Conservation (phyloP, 2,329 filamentous ascomycete genomes). For the Trichoderma sp. region DNA sequence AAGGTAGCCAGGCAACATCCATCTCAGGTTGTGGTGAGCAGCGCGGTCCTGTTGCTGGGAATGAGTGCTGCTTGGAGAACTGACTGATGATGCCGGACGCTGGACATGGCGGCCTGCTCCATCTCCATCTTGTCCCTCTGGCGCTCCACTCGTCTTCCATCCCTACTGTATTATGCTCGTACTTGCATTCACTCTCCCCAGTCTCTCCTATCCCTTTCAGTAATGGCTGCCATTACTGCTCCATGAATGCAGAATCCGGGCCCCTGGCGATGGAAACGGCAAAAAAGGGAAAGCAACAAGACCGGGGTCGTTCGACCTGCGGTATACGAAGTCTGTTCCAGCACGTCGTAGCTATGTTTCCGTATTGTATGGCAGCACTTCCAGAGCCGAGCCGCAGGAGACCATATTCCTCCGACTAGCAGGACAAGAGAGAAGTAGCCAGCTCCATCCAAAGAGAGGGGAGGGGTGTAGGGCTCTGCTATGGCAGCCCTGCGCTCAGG, state of each 20-base stretch:
- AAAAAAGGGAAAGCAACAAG: neutral
- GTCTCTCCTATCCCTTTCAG: conserved; percentile 1
- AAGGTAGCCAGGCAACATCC: conserved; percentile 17
- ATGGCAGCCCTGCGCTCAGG: neutral
- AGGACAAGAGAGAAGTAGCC: neutral
- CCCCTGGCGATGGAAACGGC: neutral
- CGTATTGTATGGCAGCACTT: neutral
- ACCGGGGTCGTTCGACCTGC: neutral
- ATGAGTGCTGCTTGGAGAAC: neutral
- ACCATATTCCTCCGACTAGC: conserved; percentile 3
- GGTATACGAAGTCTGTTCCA: neutral
- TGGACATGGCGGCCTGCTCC: conserved; percentile 1
- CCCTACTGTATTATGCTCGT: neutral
- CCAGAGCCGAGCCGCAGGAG: neutral
- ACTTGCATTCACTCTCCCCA: neutral
- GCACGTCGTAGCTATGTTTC: neutral
- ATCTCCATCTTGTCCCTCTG: neutral
- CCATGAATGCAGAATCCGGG: neutral
- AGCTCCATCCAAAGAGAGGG: neutral
- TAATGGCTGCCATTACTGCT: neutral
- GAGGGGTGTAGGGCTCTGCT: conserved; percentile 13
- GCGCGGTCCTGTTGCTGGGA: neutral
- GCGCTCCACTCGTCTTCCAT: neutral
- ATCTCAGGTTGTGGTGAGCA: conserved; percentile 15
- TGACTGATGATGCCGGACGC: conserved; percentile 7